Evolutionary conservation across 495 filamentous ascomycete genomes (phyloP), one percentile per base, ranked within the genome.

Genomic region (Hypoxylon cercidicola): DNA sequence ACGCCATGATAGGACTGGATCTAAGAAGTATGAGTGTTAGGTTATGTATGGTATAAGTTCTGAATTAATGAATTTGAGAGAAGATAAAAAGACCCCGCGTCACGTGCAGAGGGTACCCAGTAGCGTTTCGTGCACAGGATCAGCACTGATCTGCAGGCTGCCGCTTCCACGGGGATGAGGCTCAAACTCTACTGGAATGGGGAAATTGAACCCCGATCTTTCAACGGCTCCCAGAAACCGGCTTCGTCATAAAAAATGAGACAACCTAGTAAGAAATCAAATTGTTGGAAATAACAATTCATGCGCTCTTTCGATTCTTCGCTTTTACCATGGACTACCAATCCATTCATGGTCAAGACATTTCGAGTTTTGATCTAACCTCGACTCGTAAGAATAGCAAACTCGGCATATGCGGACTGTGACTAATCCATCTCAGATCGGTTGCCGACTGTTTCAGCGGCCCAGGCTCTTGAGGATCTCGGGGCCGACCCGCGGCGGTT

Each of bases 391-490:
- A 71, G 73, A 46, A 46, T 35, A 39, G 4, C 18, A 50, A 12
- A 5, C 13, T 59, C 57, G 18, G 30, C 25, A 7, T n/a, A 12
- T 20, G 16, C 34, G 2, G 23, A 34, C 13, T 35, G 44, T 43
- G 40, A 10, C 60, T 71, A 19, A 73, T 63, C 18, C n/a, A 8
- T 3, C 30, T 4, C 52, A 91, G 89, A 90, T 77, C 89, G 91
- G 5, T 81, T 99, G 28, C 85, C 91, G n/a, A 93, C 95, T 1
- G 83, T 97, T 16, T 93, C 94, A 1, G 93, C 93, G 40, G 92
- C 93, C 0, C 87, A 96, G 74, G 93, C 91, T 8, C 78, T 97
- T 37, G 84, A 89, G 50, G 82, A 88, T 16, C 81, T 88, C 9
- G 82, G 84, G 23, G 76, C 78, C 19, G 74, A 73, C 28, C 72